Conservation (phyloP, 768 basidiomycete genomes). For the Collybia nuda region DNA sequence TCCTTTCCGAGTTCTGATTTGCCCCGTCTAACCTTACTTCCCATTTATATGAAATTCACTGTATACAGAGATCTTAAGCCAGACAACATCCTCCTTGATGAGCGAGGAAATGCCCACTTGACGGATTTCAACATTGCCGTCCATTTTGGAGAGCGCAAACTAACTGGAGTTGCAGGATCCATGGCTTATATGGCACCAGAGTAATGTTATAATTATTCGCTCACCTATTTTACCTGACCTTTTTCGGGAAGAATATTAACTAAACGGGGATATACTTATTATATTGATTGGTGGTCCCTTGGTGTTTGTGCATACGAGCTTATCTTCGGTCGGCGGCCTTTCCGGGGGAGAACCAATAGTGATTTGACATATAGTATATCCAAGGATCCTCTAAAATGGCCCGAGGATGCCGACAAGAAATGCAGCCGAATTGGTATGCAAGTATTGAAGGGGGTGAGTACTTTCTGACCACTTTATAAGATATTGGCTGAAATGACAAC, state of each 20-base stretch:
- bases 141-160: constrained; percentile 84
- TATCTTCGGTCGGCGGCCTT: constrained; percentile 88
- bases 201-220: constrained; percentile 33
- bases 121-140: constrained; percentile 99
- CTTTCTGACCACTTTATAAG: constrained; percentile 3
- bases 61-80: constrained; percentile 86
- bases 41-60: constrained; percentile 16
- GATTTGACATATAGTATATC: constrained; percentile 92
- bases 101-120: constrained; percentile 92
- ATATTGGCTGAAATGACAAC: constrained; percentile 5
- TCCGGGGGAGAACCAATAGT: constrained; percentile 90
- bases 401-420: constrained; percentile 82
- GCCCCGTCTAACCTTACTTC: constrained; percentile 5
- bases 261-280: constrained; percentile 92
- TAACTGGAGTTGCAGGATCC: constrained; percentile 93
- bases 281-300: constrained; percentile 97
- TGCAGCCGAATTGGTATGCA: constrained; percentile 78
- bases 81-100: constrained; percentile 96
- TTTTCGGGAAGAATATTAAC: constrained; percentile 59
- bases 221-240: background rate
- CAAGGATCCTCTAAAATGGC: constrained; percentile 84
- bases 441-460: constrained; percentile 75
- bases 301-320: constrained; percentile 93
- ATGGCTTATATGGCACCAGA: constrained; percentile 99
- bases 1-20: constrained; percentile 21